Base-by-base conservation (phyloP, 2,329 filamentous ascomycete species). In the Chalara sp. region DNA sequence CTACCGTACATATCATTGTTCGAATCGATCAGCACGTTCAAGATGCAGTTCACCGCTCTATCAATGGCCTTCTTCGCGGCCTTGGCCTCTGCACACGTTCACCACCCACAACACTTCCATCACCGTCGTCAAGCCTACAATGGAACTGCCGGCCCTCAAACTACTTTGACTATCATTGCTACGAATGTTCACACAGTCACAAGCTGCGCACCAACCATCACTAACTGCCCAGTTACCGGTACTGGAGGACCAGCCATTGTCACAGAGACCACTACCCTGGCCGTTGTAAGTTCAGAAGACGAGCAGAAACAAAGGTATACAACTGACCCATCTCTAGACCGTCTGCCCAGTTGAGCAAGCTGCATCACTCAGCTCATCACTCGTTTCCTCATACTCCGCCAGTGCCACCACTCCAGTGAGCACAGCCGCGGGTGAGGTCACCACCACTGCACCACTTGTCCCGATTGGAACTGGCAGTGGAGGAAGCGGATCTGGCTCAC, bases 271-370 rank as follows among this genome's bases (percentile, higher is more conserved):
- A 58, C 70, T 52, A 58, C 70, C 48, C 64, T 74, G 51, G 62
- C 70, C 56, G 75, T 75, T 62, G 60, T 61, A 54, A 51, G 61
- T 53, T 40, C 7, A 37, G 1, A 5, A 44, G 6, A 1, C 7
- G 2, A 33, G 6, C 11, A 35, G 11, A 5, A 30, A 12, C 21
- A 31, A 28, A 12, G 1, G 12, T n/a, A 21, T 10, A 48, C 33
- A 13, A 49, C 48, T 58, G 46, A 56, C 33, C 35, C 7, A 6
- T 32, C 12, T 46, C 7, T 35, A 63, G 58, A 76, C 77, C 54
- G 67, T 76, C 58, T 76, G 74, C 69, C 73, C 75, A 55, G 67
- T 75, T 53, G 56, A 67, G 32, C 70, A 72, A 44, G 61, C 63
- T 35, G 50, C 51, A 39, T 71, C 68, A 32, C 63, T 63, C 53